Evolutionary conservation across 805 yeast species (phyloP), one percentile per base, ranked within the genome.

Genomic region (Candida boleticola): DNA sequence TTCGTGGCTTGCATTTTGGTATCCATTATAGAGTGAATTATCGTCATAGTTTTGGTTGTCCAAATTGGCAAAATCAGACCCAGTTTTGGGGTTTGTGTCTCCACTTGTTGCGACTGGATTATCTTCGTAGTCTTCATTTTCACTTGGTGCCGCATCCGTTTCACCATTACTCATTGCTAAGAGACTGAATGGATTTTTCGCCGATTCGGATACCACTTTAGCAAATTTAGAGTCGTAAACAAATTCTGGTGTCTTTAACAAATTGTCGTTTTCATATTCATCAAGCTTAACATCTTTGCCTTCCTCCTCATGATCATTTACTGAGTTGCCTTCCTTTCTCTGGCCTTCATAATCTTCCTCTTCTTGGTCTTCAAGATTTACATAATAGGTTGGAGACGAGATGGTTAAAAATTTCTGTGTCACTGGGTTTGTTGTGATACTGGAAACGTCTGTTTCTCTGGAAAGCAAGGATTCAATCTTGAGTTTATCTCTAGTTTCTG

Each of bases 381-480:
- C 19, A 33, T 33, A 33, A 21, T 33, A 33, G 3, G 4, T 33
- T 13, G 36, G 23, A 5, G 36, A 9, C 25, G 14, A n/a, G 6
- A 33, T 33, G 9, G 26, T 18, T 3, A 33, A 5, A 6, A 18
- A 19, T 13, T 6, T 29, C 5, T 6, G 23, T 9, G 3, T 9
- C 5, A 21, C 21, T 11, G 23, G 26, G 14, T 33, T 19, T 19
- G 26, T 11, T 18, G 23, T 13, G 23, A 33, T 33, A 11, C 11
- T 22, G 9, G n/a, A 19, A 17, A 23, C 11, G 27, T 23, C 27
- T 7, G 10, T 23, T 23, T 23, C 27, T 23, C 27, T 11, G 7
- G 32, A 14, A 21, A 36, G 22, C n/a, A 36, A 27, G 5, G 39
- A 36, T 27, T 36, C 22, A 14, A 36, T 36, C 21, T 36, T 36